Evolutionary conservation across 2,329 filamentous ascomycete species (phyloP).

Genomic region (Alternaria arborescens): DNA sequence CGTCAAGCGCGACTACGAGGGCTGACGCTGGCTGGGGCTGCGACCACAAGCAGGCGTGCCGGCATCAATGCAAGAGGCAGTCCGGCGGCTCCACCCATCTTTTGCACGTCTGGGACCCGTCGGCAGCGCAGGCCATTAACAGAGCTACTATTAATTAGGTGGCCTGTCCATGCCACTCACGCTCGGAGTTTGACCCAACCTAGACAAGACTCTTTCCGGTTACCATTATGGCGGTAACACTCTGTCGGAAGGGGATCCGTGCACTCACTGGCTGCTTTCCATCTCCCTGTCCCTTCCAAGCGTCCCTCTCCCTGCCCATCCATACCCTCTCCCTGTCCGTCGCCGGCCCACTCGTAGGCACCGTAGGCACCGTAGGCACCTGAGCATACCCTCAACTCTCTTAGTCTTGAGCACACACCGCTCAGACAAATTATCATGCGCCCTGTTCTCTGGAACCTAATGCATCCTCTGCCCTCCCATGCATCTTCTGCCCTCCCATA

Average conservation of each 20-base stretch:
- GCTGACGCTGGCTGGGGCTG: conserved; percentile 28
- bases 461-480: not conserved
- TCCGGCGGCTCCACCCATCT: conserved; percentile 31
- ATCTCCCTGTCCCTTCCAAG: conserved; percentile 6
- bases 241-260: conserved; percentile 24
- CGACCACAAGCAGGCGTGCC: conserved; percentile 23
- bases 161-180: conserved; percentile 26
- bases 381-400: not conserved
- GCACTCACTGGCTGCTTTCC: conserved; percentile 16
- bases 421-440: conserved; percentile 1
- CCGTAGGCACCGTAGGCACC: not conserved
- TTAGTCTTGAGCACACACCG: conserved; percentile 3
- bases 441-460: conserved; percentile 4
- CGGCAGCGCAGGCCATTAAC: conserved; percentile 31
- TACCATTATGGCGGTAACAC: conserved; percentile 30
- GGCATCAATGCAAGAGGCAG: conserved; percentile 23
- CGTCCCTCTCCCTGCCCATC: too few species aligned
- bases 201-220: conserved; percentile 27
- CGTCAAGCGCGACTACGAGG: conserved; percentile 16
- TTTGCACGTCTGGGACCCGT: conserved; percentile 30
- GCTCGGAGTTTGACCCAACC: conserved; percentile 28
- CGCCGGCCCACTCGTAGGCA: not conserved
- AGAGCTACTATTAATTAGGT: conserved; percentile 32
- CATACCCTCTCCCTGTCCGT: conserved; percentile 10
- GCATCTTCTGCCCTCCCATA: not conserved